Base-by-base conservation (phyloP, 2,329 filamentous ascomycete species). In the Cadophora sp. region DNA sequence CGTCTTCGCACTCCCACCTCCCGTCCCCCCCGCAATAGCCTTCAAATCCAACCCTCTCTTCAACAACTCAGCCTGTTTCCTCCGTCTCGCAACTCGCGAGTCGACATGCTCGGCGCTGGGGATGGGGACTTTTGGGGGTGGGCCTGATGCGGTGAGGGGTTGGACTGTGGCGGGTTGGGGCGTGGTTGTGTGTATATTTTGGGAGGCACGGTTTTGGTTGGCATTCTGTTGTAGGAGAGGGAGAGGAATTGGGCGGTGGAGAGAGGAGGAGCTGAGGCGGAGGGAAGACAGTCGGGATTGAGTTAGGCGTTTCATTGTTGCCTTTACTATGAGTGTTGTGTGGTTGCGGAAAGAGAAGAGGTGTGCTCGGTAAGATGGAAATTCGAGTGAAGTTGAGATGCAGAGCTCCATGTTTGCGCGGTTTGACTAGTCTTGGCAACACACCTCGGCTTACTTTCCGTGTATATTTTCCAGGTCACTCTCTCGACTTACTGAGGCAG, bases 81-180 rank as follows among this genome's bases (percentile, higher is more conserved):
- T 81, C 65, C 86, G 81, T 62, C 87, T 80, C 71, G 83, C 83
- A 56, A 87, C 77, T 48, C 86, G 80, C 24, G 76, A 70, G 71
- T 79, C 75, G 19, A 75, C 73, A 72, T 79, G 73, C 59, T 76
- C 78, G 50, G 77, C 76, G 7, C 78, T 79, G 12, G 86, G 83
- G 27, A 79, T 73, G 1, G 88, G 88, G 0, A 87, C 80, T 66
- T 83, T 80, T 3, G 88, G 88, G 7, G 88, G 88, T 64, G 88
- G 88, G 1, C 88, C 87, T 40, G 85, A 82, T 69, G 85, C 85
- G 70, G 86, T 82, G 70, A 87, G 80, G 53, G 86, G 82, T n/a
- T 71, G 69, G 19, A 77, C 73, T 8, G 72, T 76, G 62, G 77
- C 77, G 2, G 72, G 73, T 69, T 26, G 73, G 62, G 31, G 69